phyloP scores from a whole-genome alignment of 768 basidiomycete species.

The Auricularia cornea region DNA sequence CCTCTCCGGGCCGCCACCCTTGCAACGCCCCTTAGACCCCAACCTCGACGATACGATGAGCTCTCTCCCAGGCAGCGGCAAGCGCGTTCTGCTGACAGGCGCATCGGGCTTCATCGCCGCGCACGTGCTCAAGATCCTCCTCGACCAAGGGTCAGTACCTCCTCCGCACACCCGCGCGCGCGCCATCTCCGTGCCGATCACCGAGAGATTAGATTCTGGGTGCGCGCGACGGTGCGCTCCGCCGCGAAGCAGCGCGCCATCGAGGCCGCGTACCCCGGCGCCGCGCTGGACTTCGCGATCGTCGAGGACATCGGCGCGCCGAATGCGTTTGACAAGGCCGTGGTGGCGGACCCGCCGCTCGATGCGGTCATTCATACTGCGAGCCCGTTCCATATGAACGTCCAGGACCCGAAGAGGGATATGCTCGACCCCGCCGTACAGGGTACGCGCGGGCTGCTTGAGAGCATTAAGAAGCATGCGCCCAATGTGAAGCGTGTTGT shows the following conservation, averaged over 20 bases:
- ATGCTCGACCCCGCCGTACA: conserved; percentile 14
- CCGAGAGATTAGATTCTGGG: not conserved
- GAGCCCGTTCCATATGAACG: conserved; percentile 25
- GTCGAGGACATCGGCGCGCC: conserved; percentile 58
- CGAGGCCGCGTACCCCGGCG: not conserved
- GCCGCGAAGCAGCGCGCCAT: not conserved
- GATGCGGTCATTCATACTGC: conserved; percentile 43
- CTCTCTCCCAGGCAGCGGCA: not conserved
- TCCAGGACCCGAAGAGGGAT: conserved; percentile 8
- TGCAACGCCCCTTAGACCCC: no score
- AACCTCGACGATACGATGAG: not conserved
- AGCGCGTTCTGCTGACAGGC: conserved; percentile 2
- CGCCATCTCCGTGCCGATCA: no score
- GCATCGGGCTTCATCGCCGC: conserved; percentile 2
- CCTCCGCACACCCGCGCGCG: no score
- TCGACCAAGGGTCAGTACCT: not conserved
- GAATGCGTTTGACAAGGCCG: conserved; percentile 39
- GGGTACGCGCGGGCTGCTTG: conserved; percentile 13
- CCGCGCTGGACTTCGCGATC: conserved; percentile 48
- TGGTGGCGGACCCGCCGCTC: conserved; percentile 22
- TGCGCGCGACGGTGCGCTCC: not conserved
- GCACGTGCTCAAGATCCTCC: not conserved
- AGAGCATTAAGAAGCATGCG: conserved; percentile 6
- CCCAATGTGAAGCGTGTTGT: conserved; percentile 11
- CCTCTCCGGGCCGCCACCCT: no score